Evolutionary conservation across 306 rosid species (phyloP).

Genomic region (Acacia confusa): DNA sequence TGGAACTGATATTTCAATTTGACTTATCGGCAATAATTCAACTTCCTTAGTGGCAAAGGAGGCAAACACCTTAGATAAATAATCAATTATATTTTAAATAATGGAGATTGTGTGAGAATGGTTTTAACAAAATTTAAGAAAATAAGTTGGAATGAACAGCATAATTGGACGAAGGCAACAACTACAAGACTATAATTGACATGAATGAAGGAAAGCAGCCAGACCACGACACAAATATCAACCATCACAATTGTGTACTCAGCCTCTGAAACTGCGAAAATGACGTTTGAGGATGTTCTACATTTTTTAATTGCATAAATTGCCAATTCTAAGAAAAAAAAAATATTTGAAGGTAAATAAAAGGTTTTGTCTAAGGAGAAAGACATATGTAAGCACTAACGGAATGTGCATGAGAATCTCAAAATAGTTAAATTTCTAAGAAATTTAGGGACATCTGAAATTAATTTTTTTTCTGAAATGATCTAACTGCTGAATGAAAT

Average conservation of each 20-base stretch:
- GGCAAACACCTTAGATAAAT: slow-evolving; percentile 1
- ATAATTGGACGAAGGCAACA: not conserved
- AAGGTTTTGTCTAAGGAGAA: not conserved
- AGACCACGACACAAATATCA: not conserved
- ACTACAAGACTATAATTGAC: not conserved
- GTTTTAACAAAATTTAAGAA: not conserved
- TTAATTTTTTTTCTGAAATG: no score
- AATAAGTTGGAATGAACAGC: not conserved
- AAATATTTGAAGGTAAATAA: not conserved
- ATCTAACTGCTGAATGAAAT: not conserved
- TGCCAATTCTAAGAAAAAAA: not conserved
- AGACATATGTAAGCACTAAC: no score
- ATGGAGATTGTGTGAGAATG: not conserved
- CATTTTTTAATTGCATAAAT: no score
- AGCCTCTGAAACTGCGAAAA: not conserved
- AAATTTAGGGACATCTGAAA: not conserved
- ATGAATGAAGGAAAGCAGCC: not conserved
- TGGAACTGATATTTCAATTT: not conserved
- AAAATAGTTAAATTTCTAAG: no score
- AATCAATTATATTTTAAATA: not conserved
- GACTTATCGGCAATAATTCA: slow-evolving; percentile 32
- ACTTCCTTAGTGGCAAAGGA: slow-evolving; percentile 45
- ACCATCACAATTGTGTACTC: not conserved
- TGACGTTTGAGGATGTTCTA: not conserved
- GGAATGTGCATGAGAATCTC: no score